Base-by-base conservation (phyloP, 2,329 filamentous ascomycete genomes). In the Chaetomium globosum region DNA sequence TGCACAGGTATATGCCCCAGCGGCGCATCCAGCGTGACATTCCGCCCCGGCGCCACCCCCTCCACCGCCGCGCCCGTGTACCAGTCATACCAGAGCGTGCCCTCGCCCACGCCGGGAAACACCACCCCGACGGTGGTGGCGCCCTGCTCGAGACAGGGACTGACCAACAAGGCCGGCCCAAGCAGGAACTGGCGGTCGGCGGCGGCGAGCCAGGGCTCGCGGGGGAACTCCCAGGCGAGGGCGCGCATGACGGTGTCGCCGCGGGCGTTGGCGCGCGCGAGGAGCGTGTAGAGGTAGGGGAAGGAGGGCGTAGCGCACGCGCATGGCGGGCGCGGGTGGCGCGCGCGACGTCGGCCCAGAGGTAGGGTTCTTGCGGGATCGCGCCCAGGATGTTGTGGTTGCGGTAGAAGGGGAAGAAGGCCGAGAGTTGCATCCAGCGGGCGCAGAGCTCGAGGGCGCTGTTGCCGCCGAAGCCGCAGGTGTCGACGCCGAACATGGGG, bases 391-490 rank as follows among this genome's bases (percentile, higher is more conserved):
- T 79, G 72, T 92, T 92, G 79, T 93, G 90, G 76, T 92, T 92
- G 30, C 89, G 82, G 77, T 91, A 92, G 77, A 92, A 92, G 7
- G 89, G 88, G 78, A 91, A 91, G 80, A 92, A 92, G 12, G 89
- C 89, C 0, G 71, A 72, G 64, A 80, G 77, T 72, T 76, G 75
- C 77, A 79, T 80, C 77, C 89, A 92, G 23, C 90, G 82, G 62
- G 85, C 85, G 77, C 90, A 93, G 3, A 93, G 83, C 73, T 92
- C 88, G 72, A 86, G 82, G 68, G 88, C 85, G 0, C 82, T 79
- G 73, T 92, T 89, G 9, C 85, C 87, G 61, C 81, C 83, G 79
- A 92, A 92, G 0, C 90, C 89, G 72, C 88, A 90, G 1, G 86
- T 87, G 71, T 90, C 87, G 26, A 84, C 83, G 9, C 89, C 89